Conservation (phyloP, 495 filamentous ascomycete genomes). For the Immersiella caudata region DNA sequence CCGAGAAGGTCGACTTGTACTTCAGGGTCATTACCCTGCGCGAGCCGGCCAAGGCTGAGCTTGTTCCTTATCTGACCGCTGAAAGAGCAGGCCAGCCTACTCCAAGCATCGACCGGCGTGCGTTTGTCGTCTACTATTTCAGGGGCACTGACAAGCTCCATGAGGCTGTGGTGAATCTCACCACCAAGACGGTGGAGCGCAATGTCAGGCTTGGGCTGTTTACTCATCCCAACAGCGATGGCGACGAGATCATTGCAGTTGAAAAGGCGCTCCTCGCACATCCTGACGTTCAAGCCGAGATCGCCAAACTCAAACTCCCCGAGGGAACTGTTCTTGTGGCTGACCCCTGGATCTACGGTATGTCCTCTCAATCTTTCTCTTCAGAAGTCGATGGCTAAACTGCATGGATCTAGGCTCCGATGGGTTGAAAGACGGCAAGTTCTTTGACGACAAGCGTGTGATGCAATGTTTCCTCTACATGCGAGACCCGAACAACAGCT, state of each 20-base stretch:
- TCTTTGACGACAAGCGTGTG: constrained; percentile 49
- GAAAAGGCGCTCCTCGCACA: constrained; percentile 62
- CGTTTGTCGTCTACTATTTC: constrained; percentile 66
- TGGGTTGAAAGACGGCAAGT: constrained; percentile 58
- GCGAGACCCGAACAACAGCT: constrained; percentile 46
- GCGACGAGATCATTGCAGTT: constrained; percentile 60
- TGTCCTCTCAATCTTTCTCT: background rate
- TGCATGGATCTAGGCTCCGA: constrained; percentile 52
- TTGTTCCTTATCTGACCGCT: constrained; percentile 51
- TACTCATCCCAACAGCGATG: constrained; percentile 60
- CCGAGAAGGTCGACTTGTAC: constrained; percentile 38
- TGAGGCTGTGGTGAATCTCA: constrained; percentile 65
- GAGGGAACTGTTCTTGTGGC: constrained; percentile 61
- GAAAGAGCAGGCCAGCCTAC: constrained; percentile 29
- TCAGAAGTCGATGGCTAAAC: background rate
- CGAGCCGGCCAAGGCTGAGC: constrained; percentile 64
- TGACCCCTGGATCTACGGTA: constrained; percentile 76
- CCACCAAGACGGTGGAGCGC: constrained; percentile 54
- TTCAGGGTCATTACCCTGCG: constrained; percentile 69
- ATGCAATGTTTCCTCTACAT: constrained; percentile 72
- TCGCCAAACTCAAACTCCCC: constrained; percentile 66
- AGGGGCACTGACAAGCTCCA: constrained; percentile 67
- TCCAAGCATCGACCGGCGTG: constrained; percentile 51
- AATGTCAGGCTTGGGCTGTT: constrained; percentile 62
- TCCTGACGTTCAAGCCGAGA: constrained; percentile 60